phyloP scores from a whole-genome alignment of 257 asterid species.

The Petrea volubilis region DNA sequence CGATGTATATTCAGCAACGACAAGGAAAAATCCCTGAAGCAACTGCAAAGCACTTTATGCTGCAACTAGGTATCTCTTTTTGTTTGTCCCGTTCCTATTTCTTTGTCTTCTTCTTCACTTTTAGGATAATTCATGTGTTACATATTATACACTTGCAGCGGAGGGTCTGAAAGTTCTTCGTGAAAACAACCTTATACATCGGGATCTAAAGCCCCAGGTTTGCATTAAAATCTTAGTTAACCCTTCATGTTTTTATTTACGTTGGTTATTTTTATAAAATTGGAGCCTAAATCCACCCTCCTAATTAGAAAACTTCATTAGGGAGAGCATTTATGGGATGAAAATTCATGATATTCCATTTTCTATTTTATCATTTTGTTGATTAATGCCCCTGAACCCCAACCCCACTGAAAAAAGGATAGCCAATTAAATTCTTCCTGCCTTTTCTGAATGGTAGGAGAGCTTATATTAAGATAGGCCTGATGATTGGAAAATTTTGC shows the following conservation, averaged over 20 bases:
- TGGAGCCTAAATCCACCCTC: background rate
- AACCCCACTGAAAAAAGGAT: too few species aligned
- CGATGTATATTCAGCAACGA: slow-evolving; percentile 63
- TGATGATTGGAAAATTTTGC: background rate
- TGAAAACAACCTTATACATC: slow-evolving; percentile 79
- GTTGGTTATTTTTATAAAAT: background rate
- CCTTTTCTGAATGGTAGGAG: background rate
- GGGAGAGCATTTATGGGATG: background rate
- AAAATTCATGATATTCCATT: background rate
- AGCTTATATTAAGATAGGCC: background rate
- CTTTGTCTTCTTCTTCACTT: slow-evolving; percentile 3
- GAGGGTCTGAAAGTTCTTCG: slow-evolving; percentile 89
- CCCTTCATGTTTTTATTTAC: slow-evolving; percentile 9
- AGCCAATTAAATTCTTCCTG: background rate
- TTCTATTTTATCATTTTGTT: background rate
- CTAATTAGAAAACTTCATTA: background rate
- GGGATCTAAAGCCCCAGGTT: slow-evolving; percentile 98
- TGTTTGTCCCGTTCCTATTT: background rate
- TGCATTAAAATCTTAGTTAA: slow-evolving; percentile 15
- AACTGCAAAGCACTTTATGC: slow-evolving; percentile 89
- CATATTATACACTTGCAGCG: slow-evolving; percentile 48
- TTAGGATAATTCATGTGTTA: background rate
- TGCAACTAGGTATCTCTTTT: slow-evolving; percentile 68
- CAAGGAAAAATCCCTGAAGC: slow-evolving; percentile 83
- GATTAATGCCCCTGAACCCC: background rate